These are phyloP conservation scores for Rugonectria rugulosa DNA, from an alignment of 2,329 filamentous ascomycete genomes.

Conservation along the genomic window DNA sequence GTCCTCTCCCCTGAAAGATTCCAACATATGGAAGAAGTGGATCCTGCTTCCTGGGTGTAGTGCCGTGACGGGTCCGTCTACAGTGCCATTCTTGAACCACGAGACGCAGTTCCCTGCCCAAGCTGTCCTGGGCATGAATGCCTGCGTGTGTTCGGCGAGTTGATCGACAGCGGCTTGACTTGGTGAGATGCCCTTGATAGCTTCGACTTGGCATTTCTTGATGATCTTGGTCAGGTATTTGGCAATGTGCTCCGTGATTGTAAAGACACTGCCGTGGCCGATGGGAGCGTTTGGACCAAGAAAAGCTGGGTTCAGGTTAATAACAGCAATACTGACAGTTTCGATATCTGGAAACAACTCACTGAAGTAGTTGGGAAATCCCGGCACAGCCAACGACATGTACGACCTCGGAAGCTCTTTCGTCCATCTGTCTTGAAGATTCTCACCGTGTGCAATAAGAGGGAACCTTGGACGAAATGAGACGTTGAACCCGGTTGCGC, in stretches of 20 bases:
- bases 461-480: neutral
- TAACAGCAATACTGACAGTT: too few relatives aligned
- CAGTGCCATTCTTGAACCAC: slow-evolving; percentile 36
- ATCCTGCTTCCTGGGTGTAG: neutral
- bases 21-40: neutral
- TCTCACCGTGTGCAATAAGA: too few relatives aligned
- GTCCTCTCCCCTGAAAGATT: neutral
- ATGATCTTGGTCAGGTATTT: neutral
- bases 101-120: slow-evolving; percentile 31
- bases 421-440: too few relatives aligned
- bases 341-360: too few relatives aligned
- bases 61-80: neutral
- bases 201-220: neutral
- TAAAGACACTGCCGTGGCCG: neutral
- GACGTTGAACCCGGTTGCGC: slow-evolving; percentile 12
- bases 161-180: slow-evolving; percentile 26
- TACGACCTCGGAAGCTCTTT: too few relatives aligned
- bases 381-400: too few relatives aligned
- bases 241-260: neutral
- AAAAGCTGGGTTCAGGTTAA: too few relatives aligned
- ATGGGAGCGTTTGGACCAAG: neutral
- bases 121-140: slow-evolving; percentile 32
- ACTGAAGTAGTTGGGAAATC: neutral
- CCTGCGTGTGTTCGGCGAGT: slow-evolving; percentile 38
- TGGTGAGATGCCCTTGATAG: neutral